phyloP scores from a whole-genome alignment of 257 asterid species.

The Schizonepeta tenuifolia region DNA sequence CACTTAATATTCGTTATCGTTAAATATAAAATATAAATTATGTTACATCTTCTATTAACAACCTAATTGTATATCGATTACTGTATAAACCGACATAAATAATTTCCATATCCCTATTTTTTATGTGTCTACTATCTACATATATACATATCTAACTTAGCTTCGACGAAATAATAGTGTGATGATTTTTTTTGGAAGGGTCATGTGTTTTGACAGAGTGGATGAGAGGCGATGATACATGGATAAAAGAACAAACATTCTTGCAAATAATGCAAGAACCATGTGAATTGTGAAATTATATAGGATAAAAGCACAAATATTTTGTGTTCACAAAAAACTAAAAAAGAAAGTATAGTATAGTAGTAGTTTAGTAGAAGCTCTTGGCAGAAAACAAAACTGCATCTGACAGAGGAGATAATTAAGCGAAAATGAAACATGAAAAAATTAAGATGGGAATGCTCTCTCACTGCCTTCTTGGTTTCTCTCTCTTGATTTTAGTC shows the following conservation, averaged over 20 bases:
- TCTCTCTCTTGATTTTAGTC: slow-evolving; percentile 13
- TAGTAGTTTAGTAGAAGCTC: not conserved
- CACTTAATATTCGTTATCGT: slow-evolving; percentile 11
- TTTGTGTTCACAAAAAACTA: slow-evolving; percentile 19
- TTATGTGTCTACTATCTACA: too few relatives aligned
- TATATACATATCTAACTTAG: too few relatives aligned
- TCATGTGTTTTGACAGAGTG: slow-evolving; percentile 31
- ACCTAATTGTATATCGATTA: not conserved
- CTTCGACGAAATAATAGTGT: not conserved
- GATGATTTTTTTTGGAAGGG: not conserved
- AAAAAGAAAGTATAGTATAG: not conserved
- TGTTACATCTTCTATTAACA: not conserved
- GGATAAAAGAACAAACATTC: slow-evolving; percentile 17
- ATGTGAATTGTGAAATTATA: slow-evolving; percentile 26
- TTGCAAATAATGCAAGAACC: slow-evolving; percentile 25
- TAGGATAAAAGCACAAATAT: slow-evolving; percentile 16
- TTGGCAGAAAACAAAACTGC: not conserved
- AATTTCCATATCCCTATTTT: too few relatives aligned
- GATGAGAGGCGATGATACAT: not conserved
- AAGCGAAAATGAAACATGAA: slow-evolving; percentile 9
- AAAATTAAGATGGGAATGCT: slow-evolving; percentile 10
- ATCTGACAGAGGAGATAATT: not conserved
- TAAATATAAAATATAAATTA: not conserved
- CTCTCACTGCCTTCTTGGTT: slow-evolving; percentile 19
- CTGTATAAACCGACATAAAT: not conserved